Evolutionary conservation across 139 green algal genomes (phyloP).

Genomic region (Chlamydomonas schloesseri): DNA sequence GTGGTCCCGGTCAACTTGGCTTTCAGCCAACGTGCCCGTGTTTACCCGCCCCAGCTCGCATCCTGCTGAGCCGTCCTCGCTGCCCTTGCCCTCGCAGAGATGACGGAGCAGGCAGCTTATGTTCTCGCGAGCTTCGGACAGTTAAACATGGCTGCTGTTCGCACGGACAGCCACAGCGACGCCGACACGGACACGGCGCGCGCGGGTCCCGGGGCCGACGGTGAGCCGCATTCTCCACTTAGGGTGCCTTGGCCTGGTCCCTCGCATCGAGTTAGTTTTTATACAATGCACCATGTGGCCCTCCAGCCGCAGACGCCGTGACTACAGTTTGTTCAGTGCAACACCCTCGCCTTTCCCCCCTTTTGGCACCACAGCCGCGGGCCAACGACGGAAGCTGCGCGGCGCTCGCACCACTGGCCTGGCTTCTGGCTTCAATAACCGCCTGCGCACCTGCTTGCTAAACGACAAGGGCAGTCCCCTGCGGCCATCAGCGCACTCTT

Average conservation of each 20-base stretch:
- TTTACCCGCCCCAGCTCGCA: background rate
- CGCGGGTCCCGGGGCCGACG: background rate
- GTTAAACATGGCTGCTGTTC: background rate
- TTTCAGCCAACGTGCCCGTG: too few species aligned
- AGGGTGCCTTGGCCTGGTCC: too few species aligned
- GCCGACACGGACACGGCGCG: background rate
- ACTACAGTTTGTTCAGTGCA: background rate
- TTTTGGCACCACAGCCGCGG: background rate
- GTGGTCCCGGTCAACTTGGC: too few species aligned
- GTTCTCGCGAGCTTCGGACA: constrained; percentile 8
- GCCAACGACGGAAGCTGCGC: constrained; percentile 10
- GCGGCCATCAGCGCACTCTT: too few species aligned
- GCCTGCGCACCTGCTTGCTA: constrained; percentile 7
- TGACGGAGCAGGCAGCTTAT: constrained; percentile 18
- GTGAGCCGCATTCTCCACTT: too few species aligned
- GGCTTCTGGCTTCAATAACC: constrained; percentile 18
- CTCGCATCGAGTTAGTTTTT: too few species aligned
- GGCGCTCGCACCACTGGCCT: background rate
- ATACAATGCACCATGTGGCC: too few species aligned
- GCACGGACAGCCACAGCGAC: background rate
- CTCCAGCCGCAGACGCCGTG: too few species aligned
- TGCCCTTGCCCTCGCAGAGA: background rate
- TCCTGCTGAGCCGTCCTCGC: background rate
- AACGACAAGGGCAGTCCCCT: constrained; percentile 35
- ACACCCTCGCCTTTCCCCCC: background rate